Evolutionary conservation across 805 yeast species (phyloP).

Genomic region (Hanseniaspora mollemarum): DNA sequence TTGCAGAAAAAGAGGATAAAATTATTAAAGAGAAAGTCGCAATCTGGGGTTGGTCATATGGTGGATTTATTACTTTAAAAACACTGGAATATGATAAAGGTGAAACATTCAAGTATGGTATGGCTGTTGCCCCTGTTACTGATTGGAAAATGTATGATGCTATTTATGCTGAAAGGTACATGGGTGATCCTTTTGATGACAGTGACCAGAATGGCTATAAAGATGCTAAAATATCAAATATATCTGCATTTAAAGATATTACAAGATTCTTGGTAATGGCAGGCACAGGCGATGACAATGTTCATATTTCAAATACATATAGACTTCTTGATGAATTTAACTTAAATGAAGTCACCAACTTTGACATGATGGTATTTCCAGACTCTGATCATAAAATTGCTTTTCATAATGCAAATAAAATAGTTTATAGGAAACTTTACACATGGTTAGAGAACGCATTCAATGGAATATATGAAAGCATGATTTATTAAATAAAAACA

Average conservation of each 20-base stretch:
- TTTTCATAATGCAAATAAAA: constrained; percentile 64
- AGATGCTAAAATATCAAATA: constrained; percentile 35
- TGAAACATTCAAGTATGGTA: constrained; percentile 55
- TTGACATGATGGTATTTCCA: constrained; percentile 80
- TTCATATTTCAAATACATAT: constrained; percentile 61
- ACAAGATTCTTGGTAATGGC: constrained; percentile 58
- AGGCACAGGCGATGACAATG: constrained; percentile 79
- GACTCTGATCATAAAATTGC: constrained; percentile 81
- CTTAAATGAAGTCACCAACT: constrained; percentile 46
- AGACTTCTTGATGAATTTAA: constrained; percentile 52
- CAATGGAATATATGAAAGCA: constrained; percentile 29
- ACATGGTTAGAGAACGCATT: constrained; percentile 60
- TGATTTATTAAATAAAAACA: not conserved
- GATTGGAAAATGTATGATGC: constrained; percentile 68
- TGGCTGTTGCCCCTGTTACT: constrained; percentile 80
- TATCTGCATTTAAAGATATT: constrained; percentile 36
- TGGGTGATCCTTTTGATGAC: constrained; percentile 35
- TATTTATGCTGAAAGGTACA: constrained; percentile 66
- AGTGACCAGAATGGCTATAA: constrained; percentile 42
- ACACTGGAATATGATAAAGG: constrained; percentile 59
- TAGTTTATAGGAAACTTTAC: constrained; percentile 60
- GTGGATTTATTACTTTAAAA: constrained; percentile 67
- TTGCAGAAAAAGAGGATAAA: constrained; percentile 32
- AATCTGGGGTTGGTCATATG: constrained; percentile 84
- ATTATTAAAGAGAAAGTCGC: constrained; percentile 49